Base-by-base conservation (phyloP, 257 asterid species). In the Datura wrightii region DNA sequence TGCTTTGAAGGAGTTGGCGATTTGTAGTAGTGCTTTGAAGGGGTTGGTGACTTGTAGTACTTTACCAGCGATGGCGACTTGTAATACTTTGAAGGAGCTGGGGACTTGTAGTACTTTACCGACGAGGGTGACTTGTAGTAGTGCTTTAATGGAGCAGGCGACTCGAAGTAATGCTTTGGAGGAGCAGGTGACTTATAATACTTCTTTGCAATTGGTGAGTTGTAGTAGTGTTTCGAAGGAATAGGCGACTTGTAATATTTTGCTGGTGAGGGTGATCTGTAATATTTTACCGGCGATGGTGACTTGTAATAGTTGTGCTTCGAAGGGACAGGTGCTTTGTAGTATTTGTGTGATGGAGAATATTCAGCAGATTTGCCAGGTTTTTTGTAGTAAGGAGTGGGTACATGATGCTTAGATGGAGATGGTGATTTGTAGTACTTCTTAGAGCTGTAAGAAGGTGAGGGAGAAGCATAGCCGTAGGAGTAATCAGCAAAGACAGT, bases 401-500 rank as follows among this genome's bases (percentile, higher is more conserved):
- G 60, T 36, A 48, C 81, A 48, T 19, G 24, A 78, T 52, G 5
- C 48, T 78, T 52, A 2, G 31, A 52, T 52, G 82, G 63, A 31
- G 63, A 48, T 24, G 60, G 81, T 24, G 46, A 13, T 31, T 50
- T 50, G 62, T 50, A 76, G 44, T 76, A 24, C 80, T 72, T 72
- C n/a, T 72, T 72, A 72, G 58, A 72, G 41, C 15, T 72, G 56
- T 74, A 46, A 74, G 60, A 48, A 76, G 82, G 62, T 50, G 82
- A 7, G 63, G 82, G 63, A 50, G 42, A 52, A 78, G 48, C 14
- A 52, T 50, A 76, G 0, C 81, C 24, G 4, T 78, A 52, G 7
- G 82, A 78, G 63, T 78, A 52, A 15, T 78, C 65, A 78, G 82
- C 82, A 78, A 52, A 31, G 52, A 52, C 82, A 78, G 82, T 34